These are phyloP conservation scores for Spathaspora arborariae DNA, from an alignment of 805 yeast genomes.

Conservation along the genomic window DNA sequence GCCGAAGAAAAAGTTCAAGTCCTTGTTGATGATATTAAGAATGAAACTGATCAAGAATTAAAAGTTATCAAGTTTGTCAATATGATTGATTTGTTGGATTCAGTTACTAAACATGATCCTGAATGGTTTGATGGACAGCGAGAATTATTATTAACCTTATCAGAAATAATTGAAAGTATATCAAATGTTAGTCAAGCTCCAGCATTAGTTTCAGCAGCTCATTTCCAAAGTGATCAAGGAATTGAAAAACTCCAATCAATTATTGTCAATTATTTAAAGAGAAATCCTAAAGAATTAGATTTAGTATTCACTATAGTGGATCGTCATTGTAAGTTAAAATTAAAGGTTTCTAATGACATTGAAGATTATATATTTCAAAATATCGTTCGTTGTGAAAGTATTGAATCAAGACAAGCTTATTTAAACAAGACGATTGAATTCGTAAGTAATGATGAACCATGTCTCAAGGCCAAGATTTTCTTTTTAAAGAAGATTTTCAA, in stretches of 20 bases:
- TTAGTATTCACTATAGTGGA: conserved; percentile 29
- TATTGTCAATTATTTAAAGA: conserved; percentile 25
- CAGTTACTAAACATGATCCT: conserved; percentile 46
- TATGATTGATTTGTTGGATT: conserved; percentile 58
- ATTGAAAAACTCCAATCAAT: conserved; percentile 54
- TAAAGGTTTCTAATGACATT: conserved; percentile 44
- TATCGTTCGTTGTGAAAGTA: conserved; percentile 50
- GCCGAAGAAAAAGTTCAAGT: conserved; percentile 50
- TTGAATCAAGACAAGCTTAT: conserved; percentile 44
- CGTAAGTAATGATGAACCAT: conserved; percentile 40
- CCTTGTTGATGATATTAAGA: conserved; percentile 44
- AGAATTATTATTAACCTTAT: conserved; percentile 40
- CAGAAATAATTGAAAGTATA: conserved; percentile 42
- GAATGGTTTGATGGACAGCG: conserved; percentile 59
- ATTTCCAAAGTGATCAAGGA: conserved; percentile 70
- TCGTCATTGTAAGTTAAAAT: conserved; percentile 40
- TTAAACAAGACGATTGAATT: conserved; percentile 50
- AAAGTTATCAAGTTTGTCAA: conserved; percentile 69
- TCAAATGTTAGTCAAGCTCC: conserved; percentile 36
- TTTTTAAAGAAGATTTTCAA: conserved; percentile 56
- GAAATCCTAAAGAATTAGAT: conserved; percentile 21
- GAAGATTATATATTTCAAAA: conserved; percentile 55
- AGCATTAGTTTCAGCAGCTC: conserved; percentile 55
- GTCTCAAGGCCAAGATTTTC: conserved; percentile 55
- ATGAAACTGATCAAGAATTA: conserved; percentile 49